Conservation (phyloP, 2,329 filamentous ascomycete genomes). For the Aspergillus spinulosporus region DNA sequence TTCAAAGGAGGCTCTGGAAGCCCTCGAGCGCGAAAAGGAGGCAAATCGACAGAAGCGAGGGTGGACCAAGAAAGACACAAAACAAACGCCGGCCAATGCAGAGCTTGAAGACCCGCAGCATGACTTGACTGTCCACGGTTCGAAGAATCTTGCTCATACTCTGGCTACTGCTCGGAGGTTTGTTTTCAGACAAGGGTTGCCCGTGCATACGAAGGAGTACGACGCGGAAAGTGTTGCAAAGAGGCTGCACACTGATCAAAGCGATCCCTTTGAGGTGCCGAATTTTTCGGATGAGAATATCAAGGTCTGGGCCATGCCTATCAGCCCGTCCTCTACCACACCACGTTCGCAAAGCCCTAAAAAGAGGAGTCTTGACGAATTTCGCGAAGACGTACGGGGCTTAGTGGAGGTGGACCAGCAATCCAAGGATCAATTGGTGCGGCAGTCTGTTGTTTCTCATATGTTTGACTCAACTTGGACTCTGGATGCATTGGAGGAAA, state of each 20-base stretch:
- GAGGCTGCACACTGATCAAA: conserved; percentile 22
- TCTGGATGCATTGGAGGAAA: conserved; percentile 68
- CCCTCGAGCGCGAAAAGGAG: conserved; percentile 42
- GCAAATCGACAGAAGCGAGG: conserved; percentile 3
- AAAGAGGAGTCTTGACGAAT: conserved; percentile 55
- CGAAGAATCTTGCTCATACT: conserved; percentile 74
- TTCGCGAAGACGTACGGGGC: conserved; percentile 30
- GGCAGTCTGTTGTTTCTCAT: conserved; percentile 63
- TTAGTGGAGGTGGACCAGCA: conserved; percentile 21
- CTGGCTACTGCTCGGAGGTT: conserved; percentile 85
- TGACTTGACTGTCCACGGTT: conserved; percentile 69
- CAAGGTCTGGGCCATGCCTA: conserved; percentile 78
- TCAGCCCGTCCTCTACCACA: conserved; percentile 35
- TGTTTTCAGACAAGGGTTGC: conserved; percentile 80
- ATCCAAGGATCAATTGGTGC: conserved; percentile 51
- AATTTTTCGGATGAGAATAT: conserved; percentile 76
- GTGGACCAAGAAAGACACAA: background rate
- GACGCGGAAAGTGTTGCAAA: conserved; percentile 34
- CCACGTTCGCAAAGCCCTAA: conserved; percentile 36
- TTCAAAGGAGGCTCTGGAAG: conserved; percentile 49
- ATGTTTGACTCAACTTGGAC: conserved; percentile 81
- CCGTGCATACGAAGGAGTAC: conserved; percentile 70
- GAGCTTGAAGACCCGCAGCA: conserved; percentile 31
- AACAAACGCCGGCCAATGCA: background rate
- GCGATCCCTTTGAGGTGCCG: conserved; percentile 50